These are phyloP conservation scores for Paraurostyla sp. DNA, from an alignment of 73 alveolate genomes.

Conservation along the genomic window DNA sequence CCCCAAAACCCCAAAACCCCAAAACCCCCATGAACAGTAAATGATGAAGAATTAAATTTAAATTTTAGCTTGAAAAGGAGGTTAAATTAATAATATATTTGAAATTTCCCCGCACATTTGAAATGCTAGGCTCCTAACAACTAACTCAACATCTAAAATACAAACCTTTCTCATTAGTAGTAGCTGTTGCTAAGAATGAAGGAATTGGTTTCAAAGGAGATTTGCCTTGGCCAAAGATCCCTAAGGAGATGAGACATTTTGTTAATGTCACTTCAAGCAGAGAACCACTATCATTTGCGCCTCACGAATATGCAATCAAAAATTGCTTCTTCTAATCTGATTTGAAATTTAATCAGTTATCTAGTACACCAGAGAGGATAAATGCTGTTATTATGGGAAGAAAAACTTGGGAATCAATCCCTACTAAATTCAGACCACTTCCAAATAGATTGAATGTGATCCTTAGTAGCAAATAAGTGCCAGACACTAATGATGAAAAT, in stretches of 20 bases:
- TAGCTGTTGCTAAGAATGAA: slow-evolving; percentile 61
- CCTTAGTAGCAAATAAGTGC: not conserved
- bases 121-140: no score
- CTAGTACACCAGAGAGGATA: slow-evolving; percentile 23
- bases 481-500: slow-evolving; percentile 24
- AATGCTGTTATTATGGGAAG: slow-evolving; percentile 90
- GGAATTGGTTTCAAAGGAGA: slow-evolving; percentile 73
- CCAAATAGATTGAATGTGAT: slow-evolving; percentile 84
- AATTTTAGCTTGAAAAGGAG: no score
- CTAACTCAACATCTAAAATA: not conserved
- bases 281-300: slow-evolving; percentile 22
- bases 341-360: not conserved
- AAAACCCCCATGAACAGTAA: no score
- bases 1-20: no score
- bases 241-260: slow-evolving; percentile 67
- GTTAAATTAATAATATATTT: no score
- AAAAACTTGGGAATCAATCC: slow-evolving; percentile 95
- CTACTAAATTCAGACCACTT: slow-evolving; percentile 83
- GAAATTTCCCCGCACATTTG: not conserved
- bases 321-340: not conserved
- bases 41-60: no score
- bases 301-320: not conserved
- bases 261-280: slow-evolving; percentile 22
- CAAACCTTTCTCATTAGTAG: slow-evolving; percentile 57
- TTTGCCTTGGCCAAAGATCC: slow-evolving; percentile 74